Evolutionary conservation across 1,284 basidiomycete genomes (phyloP).

Genomic region (Apiotrichum laibachii): DNA sequence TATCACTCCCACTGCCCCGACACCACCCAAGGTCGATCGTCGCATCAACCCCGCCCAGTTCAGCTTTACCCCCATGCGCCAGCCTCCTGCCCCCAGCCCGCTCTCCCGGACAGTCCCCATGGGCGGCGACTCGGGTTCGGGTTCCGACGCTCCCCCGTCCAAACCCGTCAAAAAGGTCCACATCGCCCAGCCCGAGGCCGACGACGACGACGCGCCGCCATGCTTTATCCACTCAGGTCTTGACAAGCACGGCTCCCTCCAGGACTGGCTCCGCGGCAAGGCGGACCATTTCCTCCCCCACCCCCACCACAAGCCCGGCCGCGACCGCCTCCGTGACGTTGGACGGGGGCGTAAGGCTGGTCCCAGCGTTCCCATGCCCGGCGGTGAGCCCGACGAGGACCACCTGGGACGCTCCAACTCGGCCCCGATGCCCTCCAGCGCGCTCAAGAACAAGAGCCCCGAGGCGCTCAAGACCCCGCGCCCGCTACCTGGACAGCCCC

Average conservation of each 20-base stretch:
- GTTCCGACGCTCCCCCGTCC: not conserved
- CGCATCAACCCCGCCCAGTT: constrained; percentile 14
- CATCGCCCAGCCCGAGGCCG: constrained; percentile 14
- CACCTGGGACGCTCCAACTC: not conserved
- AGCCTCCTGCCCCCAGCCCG: constrained; percentile 35
- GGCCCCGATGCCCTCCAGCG: not conserved
- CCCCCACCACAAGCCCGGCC: constrained; percentile 2
- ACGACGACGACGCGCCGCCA: constrained; percentile 24
- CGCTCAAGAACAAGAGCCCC: not conserved
- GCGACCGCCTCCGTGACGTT: not conserved
- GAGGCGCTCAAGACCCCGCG: not conserved
- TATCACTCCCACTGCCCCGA: not conserved
- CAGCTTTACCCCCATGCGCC: constrained; percentile 27
- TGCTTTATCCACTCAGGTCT: constrained; percentile 54
- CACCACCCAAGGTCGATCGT: not conserved
- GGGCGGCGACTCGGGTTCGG: not conserved
- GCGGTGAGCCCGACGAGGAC: not conserved
- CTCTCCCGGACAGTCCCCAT: constrained; percentile 19
- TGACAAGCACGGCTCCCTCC: constrained; percentile 48
- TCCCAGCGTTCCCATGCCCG: no score
- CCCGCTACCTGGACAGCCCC: no score
- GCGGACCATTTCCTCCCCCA: constrained; percentile 9
- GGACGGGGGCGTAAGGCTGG: no score
- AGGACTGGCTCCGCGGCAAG: constrained; percentile 42
- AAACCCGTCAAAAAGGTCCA: constrained; percentile 18